Evolutionary conservation across 2,329 filamentous ascomycete genomes (phyloP).

Genomic region (Metarhizium guizhouense): DNA sequence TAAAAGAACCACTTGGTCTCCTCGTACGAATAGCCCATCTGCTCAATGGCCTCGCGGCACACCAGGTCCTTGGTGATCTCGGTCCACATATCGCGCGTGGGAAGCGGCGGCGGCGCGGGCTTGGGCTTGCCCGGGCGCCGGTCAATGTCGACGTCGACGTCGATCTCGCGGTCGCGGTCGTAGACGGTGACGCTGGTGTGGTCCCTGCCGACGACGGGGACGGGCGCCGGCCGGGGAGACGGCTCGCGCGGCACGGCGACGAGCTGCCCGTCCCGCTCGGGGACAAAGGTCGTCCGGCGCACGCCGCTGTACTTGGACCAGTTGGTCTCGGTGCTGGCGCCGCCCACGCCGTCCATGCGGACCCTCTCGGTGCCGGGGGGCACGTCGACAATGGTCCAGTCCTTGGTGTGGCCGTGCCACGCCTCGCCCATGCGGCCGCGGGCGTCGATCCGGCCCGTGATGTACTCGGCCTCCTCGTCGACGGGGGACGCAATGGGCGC

Average conservation of each 20-base stretch:
- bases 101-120: slow-evolving; percentile 29
- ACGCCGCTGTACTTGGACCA: slow-evolving; percentile 77
- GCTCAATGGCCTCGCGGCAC: slow-evolving; percentile 74
- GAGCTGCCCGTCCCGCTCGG: slow-evolving; percentile 48
- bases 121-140: slow-evolving; percentile 17
- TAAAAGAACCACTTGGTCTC: slow-evolving; percentile 88
- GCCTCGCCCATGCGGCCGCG: slow-evolving; percentile 65
- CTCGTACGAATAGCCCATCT: slow-evolving; percentile 78
- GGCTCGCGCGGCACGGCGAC: slow-evolving; percentile 14
- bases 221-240: slow-evolving; percentile 11
- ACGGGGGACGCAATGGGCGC: slow-evolving; percentile 31
- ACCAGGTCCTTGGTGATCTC: slow-evolving; percentile 94
- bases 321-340: slow-evolving; percentile 64
- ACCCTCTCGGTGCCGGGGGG: slow-evolving; percentile 75
- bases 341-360: slow-evolving; percentile 71
- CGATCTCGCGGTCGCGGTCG: slow-evolving; percentile 37
- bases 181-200: slow-evolving; percentile 38
- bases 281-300: slow-evolving; percentile 62
- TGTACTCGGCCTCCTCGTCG: slow-evolving; percentile 56
- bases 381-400: slow-evolving; percentile 77
- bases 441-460: slow-evolving; percentile 43
- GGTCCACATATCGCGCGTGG: slow-evolving; percentile 73
- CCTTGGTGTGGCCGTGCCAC: slow-evolving; percentile 62
- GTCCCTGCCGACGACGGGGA: slow-evolving; percentile 21
- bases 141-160: slow-evolving; percentile 49